Evolutionary conservation across 345 rosid species (phyloP).

Genomic region (Hibiscus mutabilis): DNA sequence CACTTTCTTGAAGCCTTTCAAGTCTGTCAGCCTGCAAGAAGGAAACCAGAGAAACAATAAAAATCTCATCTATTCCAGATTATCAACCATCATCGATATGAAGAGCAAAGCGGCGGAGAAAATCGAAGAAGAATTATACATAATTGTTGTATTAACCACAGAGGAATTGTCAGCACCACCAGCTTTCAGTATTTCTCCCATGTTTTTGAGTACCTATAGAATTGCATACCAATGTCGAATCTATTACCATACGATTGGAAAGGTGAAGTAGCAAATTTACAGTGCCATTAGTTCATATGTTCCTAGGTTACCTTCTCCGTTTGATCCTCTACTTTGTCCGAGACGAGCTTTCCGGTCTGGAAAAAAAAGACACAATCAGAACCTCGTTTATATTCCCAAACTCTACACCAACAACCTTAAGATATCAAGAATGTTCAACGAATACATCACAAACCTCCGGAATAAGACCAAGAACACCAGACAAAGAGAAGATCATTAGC

Average conservation of each 20-base stretch:
- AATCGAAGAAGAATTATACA: neutral
- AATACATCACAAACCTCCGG: conserved; percentile 55
- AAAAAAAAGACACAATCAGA: conserved; percentile 15
- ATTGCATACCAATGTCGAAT: neutral
- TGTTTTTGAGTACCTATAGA: conserved; percentile 3
- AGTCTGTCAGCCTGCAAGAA: conserved; percentile 72
- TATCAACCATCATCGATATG: neutral
- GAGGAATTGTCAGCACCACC: conserved; percentile 7
- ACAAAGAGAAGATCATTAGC: conserved; percentile 65
- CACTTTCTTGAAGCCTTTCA: conserved; percentile 89
- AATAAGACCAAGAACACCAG: conserved; percentile 78
- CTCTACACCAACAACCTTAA: neutral
- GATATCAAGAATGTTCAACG: neutral
- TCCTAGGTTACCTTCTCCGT: conserved; percentile 1
- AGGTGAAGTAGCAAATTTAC: neutral
- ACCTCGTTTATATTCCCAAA: neutral
- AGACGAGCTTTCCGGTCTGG: conserved; percentile 48
- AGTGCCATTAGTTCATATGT: neutral
- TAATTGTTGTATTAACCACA: conserved; percentile 12
- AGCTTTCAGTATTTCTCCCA: conserved; percentile 12
- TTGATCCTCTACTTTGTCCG: conserved; percentile 4
- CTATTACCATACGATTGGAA: neutral
- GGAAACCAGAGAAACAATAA: conserved; percentile 4
- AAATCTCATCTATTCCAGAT: neutral
- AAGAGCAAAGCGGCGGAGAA: neutral